A percentile compares a stretch with the other conserved stretches of the same genome.
These are phyloP conservation scores for Leccinum incarnatum DNA, from an alignment of 768 basidiomycete genomes.

Conservation along the genomic window DNA sequence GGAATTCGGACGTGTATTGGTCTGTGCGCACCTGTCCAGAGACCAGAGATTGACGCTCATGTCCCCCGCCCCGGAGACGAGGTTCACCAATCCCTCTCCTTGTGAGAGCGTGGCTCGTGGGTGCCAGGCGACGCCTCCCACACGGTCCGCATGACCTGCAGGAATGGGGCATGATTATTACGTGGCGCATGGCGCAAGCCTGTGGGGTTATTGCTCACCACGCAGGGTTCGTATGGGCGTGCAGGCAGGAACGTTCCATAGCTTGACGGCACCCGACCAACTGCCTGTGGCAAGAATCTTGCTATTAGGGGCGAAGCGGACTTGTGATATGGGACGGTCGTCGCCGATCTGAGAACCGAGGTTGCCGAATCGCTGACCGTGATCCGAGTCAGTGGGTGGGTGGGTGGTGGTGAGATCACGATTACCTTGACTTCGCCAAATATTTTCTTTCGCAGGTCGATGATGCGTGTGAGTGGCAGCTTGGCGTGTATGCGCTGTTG, in stretches of 20 bases:
- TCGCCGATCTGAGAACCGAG: conserved; percentile 98
- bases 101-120: conserved; percentile 83
- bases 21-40: conserved; percentile 59
- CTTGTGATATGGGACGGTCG: conserved; percentile 89
- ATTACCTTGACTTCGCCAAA: conserved; percentile 87
- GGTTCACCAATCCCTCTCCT: conserved; percentile 63
- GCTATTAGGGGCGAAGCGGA: conserved; percentile 93
- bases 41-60: conserved; percentile 87
- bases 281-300: conserved; percentile 87
- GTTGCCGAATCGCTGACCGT: conserved; percentile 76
- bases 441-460: conserved; percentile 90
- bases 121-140: conserved; percentile 98
- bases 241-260: conserved; percentile 95
- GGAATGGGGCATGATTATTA: conserved; percentile 3
- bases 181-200: neutral
- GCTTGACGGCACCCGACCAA: conserved; percentile 92
- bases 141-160: conserved; percentile 81
- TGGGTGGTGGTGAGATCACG: neutral
- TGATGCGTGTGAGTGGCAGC: conserved; percentile 82
- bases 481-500: conserved; percentile 90
- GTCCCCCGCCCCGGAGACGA: conserved; percentile 91
- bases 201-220: conserved; percentile 43
- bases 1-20: neutral
- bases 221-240: conserved; percentile 72
- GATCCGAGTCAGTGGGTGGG: neutral